Percentiles rank a stretch among this genome's conserved stretches.
Conservation (phyloP, 192 early-diverging fungal species). For the Coemansia sp. region DNA sequence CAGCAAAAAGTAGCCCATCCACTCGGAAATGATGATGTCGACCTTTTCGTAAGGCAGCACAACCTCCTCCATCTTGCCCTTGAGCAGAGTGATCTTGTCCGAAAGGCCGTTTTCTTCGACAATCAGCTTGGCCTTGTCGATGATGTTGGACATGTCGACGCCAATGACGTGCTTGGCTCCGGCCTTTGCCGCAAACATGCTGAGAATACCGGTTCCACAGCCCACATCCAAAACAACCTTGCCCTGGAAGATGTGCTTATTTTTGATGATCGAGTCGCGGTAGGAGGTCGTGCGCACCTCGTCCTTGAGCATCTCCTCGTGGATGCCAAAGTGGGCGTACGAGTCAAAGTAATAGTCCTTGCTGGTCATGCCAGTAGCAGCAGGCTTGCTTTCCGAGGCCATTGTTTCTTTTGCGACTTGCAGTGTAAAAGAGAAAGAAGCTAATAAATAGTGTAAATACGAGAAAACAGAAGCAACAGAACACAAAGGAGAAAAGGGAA, state of each 20-base stretch:
- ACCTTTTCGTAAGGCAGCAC: conserved; percentile 89
- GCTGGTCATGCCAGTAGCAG: conserved; percentile 37
- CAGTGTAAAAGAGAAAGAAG: neutral
- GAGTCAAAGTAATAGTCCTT: conserved; percentile 98
- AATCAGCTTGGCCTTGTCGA: conserved; percentile 90
- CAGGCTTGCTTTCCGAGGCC: conserved; percentile 10
- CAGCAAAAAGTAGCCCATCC: conserved; percentile 99
- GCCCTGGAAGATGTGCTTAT: conserved; percentile 93
- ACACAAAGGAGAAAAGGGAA: neutral
- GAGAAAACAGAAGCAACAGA: neutral
- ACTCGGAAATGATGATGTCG: conserved; percentile 99
- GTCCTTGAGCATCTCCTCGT: conserved; percentile 99
- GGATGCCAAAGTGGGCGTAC: conserved; percentile 92
- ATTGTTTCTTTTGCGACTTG: no score
- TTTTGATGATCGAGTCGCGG: conserved; percentile 91
- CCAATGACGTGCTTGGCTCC: conserved; percentile 94
- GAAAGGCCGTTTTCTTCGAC: conserved; percentile 92
- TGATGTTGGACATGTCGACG: conserved; percentile 98
- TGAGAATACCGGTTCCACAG: conserved; percentile 97
- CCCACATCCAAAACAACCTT: conserved; percentile 99
- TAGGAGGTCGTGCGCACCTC: conserved; percentile 91
- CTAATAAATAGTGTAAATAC: neutral
- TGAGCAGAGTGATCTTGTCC: conserved; percentile 81
- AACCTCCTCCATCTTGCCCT: conserved; percentile 99
- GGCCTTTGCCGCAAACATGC: conserved; percentile 99